Conservation (phyloP, 495 filamentous ascomycete species). For the Durotheca rogersii region DNA sequence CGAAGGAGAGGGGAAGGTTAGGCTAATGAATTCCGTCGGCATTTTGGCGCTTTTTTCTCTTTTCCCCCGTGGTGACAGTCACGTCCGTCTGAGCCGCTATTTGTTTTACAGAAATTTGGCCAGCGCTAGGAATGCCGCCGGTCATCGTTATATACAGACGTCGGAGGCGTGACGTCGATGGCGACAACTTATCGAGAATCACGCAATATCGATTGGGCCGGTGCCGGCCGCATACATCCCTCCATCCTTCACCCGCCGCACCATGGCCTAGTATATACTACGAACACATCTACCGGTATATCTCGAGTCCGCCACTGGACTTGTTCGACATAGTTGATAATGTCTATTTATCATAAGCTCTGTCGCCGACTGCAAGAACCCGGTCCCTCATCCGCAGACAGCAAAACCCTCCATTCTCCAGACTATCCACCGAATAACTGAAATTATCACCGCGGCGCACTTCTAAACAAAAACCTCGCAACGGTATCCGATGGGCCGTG, state of each 20-base stretch:
- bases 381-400: too few species aligned
- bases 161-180: slow-evolving; percentile 12
- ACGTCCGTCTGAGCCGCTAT: not conserved
- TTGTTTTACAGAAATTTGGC: not conserved
- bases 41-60: too few species aligned
- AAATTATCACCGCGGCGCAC: not conserved
- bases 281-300: too few species aligned
- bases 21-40: slow-evolving; percentile 57
- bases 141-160: slow-evolving; percentile 20
- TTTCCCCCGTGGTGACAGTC: slow-evolving; percentile 5
- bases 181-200: slow-evolving; percentile 28
- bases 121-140: not conserved
- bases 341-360: too few species aligned
- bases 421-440: too few species aligned
- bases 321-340: too few species aligned
- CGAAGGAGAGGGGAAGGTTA: slow-evolving; percentile 52
- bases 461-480: not conserved
- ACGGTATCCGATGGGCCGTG: not conserved
- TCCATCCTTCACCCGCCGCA: not conserved
- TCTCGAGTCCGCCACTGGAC: too few species aligned
- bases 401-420: too few species aligned
- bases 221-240: slow-evolving; percentile 23
- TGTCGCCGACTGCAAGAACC: too few species aligned
- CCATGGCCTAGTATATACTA: not conserved
- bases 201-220: slow-evolving; percentile 28